Conservation (phyloP, 331 rosid genomes). For the Dryas integrifolia region DNA sequence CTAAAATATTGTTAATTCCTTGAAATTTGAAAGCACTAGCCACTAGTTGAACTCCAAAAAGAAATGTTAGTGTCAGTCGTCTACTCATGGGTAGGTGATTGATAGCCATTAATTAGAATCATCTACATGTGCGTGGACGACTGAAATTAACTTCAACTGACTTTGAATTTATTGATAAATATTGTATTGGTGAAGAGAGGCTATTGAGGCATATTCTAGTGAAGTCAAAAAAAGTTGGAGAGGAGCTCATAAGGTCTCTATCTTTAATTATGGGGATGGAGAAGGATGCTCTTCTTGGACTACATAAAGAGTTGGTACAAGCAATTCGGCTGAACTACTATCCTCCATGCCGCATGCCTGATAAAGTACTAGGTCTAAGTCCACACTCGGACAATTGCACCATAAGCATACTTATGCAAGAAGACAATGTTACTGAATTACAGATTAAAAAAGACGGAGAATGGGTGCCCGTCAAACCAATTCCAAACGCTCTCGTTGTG, state of each 20-base stretch:
- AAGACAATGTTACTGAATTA: constrained; percentile 29
- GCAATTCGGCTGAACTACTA: background rate
- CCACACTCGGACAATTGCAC: constrained; percentile 38
- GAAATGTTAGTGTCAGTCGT: background rate
- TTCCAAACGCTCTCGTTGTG: constrained; percentile 31
- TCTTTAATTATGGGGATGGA: constrained; percentile 40
- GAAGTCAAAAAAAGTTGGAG: constrained; percentile 27
- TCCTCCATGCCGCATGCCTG: constrained; percentile 38
- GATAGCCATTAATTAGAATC: background rate
- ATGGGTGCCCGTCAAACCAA: constrained; percentile 40
- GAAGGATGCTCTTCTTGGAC: constrained; percentile 21
- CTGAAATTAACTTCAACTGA: background rate
- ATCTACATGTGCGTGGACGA: too few species aligned
- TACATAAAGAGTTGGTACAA: constrained; percentile 5
- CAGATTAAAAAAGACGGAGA: constrained; percentile 29
- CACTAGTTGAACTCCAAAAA: background rate
- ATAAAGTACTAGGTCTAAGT: constrained; percentile 35
- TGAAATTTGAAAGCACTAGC: background rate
- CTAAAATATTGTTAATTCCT: constrained; percentile 10
- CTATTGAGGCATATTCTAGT: constrained; percentile 24
- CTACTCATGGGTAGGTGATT: background rate
- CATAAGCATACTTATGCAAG: constrained; percentile 38
- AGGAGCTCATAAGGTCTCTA: constrained; percentile 24
- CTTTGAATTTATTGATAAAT: background rate
- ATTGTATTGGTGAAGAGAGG: constrained; percentile 9